Conservation (phyloP, 176 grass and related monocot genomes). For the Miscanthus lutarioriparius region DNA sequence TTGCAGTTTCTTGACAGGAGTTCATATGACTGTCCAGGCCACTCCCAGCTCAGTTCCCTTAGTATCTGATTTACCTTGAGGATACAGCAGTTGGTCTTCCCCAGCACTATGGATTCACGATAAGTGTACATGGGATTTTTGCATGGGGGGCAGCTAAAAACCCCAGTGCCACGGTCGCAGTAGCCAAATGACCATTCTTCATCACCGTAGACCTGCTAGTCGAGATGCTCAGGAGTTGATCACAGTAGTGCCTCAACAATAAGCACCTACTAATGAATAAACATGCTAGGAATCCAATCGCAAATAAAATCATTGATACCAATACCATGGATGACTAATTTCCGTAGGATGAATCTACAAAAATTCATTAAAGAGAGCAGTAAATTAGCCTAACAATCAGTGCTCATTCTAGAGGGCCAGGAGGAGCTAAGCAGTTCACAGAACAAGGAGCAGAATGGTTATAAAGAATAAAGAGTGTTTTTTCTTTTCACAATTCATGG, state of each 20-base stretch:
- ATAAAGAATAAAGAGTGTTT: background rate
- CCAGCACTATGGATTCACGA: conserved; percentile 55
- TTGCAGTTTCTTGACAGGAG: conserved; percentile 68
- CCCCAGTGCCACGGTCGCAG: conserved; percentile 56
- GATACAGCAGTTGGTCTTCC: conserved; percentile 52
- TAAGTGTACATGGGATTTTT: conserved; percentile 64
- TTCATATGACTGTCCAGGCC: conserved; percentile 60
- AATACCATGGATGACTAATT: background rate
- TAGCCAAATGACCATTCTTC: conserved; percentile 70
- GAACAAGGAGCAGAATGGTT: background rate
- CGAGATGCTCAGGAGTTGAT: background rate
- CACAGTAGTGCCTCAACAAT: background rate
- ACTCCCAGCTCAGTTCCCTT: conserved; percentile 48
- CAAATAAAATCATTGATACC: background rate
- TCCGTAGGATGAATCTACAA: background rate
- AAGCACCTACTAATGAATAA: background rate
- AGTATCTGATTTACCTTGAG: conserved; percentile 53
- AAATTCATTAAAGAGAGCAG: background rate
- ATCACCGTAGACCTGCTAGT: conserved; percentile 52
- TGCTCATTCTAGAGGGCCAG: background rate
- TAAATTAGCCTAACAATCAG: background rate
- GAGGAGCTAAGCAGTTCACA: background rate
- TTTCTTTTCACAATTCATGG: background rate
- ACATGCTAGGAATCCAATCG: background rate
- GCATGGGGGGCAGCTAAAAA: conserved; percentile 55